Evolutionary conservation across 208 protist species (phyloP).

Genomic region (Trypanosoma melophagium): DNA sequence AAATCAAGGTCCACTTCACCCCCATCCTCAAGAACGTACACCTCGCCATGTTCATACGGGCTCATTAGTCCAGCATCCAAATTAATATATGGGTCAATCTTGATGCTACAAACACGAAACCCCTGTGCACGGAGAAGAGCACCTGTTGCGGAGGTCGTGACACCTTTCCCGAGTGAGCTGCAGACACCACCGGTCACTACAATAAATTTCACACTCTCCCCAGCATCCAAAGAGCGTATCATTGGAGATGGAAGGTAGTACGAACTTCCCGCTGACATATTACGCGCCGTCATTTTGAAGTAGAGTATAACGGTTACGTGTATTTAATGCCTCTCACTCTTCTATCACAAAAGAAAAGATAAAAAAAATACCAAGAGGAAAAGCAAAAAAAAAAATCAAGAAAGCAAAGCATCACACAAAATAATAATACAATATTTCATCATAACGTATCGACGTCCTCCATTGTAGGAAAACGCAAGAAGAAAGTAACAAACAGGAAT

Average conservation of each 20-base stretch:
- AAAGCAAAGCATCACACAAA: conserved; percentile 16
- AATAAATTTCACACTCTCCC: conserved; percentile 90
- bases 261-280: conserved; percentile 53
- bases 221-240: conserved; percentile 38
- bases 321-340: neutral
- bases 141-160: conserved; percentile 83
- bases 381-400: conserved; percentile 6
- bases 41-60: conserved; percentile 98
- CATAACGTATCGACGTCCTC: too few species aligned
- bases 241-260: conserved; percentile 86
- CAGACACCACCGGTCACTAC: conserved; percentile 98
- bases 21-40: conserved; percentile 99
- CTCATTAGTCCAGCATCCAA: conserved; percentile 94
- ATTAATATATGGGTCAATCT: conserved; percentile 99
- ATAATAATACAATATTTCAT: neutral
- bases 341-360: neutral
- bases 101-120: conserved; percentile 95
- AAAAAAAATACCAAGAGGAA: neutral
- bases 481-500: conserved; percentile 20
- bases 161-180: conserved; percentile 98
- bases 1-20: conserved; percentile 97
- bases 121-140: conserved; percentile 86
- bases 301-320: neutral
- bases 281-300: neutral
- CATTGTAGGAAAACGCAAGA: too few species aligned